These are phyloP conservation scores for Crotalaria pallida DNA, from an alignment of 306 rosid genomes.

Conservation along the genomic window DNA sequence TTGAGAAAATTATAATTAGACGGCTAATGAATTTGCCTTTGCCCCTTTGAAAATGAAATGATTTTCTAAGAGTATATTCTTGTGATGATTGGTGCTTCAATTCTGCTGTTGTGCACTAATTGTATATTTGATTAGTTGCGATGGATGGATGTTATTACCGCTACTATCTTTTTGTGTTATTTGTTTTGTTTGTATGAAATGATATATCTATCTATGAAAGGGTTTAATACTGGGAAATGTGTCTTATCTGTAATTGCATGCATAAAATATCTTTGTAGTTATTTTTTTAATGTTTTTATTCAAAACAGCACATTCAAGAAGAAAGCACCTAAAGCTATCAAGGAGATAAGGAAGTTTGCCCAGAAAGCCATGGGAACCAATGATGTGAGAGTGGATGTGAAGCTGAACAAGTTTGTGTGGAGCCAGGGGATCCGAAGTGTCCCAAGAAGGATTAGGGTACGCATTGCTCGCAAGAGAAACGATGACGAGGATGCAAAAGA, in stretches of 20 bases:
- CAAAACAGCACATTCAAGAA: constrained; percentile 73
- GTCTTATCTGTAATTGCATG: not conserved
- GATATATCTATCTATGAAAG: not conserved
- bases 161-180: not conserved
- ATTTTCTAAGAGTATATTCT: not conserved
- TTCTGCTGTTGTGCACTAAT: not conserved
- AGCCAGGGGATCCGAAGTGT: constrained; percentile 91
- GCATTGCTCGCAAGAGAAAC: constrained; percentile 86
- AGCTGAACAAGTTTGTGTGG: constrained; percentile 82
- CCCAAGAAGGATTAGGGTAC: constrained; percentile 82
- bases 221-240: not conserved
- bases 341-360: constrained; percentile 90
- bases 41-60: not conserved
- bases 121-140: not conserved
- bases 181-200: not conserved
- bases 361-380: constrained; percentile 83
- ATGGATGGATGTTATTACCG: not conserved
- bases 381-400: constrained; percentile 87
- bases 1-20: not conserved
- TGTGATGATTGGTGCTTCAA: not conserved
- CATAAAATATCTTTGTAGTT: not conserved
- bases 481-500: constrained; percentile 95
- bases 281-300: not conserved
- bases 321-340: constrained; percentile 90
- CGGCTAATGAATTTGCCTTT: not conserved